Conservation (phyloP, 2,329 filamentous ascomycete species). For the Ceratocystis smalleyi region DNA sequence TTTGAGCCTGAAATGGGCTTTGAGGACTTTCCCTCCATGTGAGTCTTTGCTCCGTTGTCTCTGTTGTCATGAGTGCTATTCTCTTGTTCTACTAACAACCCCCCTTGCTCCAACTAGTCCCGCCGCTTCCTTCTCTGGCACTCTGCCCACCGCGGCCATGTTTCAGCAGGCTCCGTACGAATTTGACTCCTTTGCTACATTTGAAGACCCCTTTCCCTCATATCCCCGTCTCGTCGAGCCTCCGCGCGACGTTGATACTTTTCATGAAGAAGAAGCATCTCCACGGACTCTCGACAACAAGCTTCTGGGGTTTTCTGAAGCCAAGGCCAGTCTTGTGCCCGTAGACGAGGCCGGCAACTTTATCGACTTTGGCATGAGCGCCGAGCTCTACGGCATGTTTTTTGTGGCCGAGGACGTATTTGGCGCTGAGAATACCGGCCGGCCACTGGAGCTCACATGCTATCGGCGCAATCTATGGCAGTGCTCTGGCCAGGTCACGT, state of each 20-base stretch:
- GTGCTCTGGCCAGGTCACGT: constrained; percentile 71
- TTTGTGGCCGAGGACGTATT: constrained; percentile 74
- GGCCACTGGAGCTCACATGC: constrained; percentile 73
- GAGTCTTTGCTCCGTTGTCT: background rate
- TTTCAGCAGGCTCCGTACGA: background rate
- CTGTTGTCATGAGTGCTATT: background rate
- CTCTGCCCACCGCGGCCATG: background rate
- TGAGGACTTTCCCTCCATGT: constrained; percentile 8
- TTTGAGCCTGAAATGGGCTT: constrained; percentile 8
- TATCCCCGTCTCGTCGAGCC: constrained; percentile 37
- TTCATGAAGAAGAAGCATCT: constrained; percentile 30
- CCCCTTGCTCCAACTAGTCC: background rate
- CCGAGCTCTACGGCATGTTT: constrained; percentile 78
- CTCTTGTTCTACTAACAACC: background rate
- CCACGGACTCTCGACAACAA: constrained; percentile 50
- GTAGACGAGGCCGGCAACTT: constrained; percentile 50
- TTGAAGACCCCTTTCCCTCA: constrained; percentile 47
- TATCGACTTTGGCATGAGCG: constrained; percentile 50
- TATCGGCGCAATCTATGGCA: constrained; percentile 92
- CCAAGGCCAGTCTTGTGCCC: constrained; percentile 43
- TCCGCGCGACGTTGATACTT: constrained; percentile 20
- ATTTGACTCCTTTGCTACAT: constrained; percentile 24
- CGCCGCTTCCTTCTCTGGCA: background rate
- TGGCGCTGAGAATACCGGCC: constrained; percentile 38
- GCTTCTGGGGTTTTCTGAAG: constrained; percentile 57